These are phyloP conservation scores for Neoboletus subvelutipes DNA, from an alignment of 768 basidiomycete genomes.

Conservation along the genomic window DNA sequence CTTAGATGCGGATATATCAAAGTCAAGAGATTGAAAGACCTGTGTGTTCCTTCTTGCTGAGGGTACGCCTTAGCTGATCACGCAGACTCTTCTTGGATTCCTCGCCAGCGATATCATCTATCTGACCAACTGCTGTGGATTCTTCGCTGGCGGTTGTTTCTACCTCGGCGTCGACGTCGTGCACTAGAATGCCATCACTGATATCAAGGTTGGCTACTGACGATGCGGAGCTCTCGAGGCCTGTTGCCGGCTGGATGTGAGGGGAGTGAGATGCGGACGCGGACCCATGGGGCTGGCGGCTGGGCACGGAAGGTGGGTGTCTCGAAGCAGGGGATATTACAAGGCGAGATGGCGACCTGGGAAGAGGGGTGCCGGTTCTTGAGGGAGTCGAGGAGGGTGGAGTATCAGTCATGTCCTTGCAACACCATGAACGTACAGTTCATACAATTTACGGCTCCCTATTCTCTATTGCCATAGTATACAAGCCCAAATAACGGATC, in stretches of 20 bases:
- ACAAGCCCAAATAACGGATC: slow-evolving; percentile 15
- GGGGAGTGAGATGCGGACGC: slow-evolving; percentile 31
- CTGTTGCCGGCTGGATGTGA: slow-evolving; percentile 32
- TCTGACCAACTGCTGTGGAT: slow-evolving; percentile 44
- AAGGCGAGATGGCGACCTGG: slow-evolving; percentile 52
- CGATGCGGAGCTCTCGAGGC: slow-evolving; percentile 64
- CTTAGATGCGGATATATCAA: slow-evolving; percentile 11
- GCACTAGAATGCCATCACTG: slow-evolving; percentile 67
- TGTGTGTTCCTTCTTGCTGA: slow-evolving; percentile 50
- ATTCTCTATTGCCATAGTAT: slow-evolving; percentile 8
- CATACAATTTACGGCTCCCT: background rate
- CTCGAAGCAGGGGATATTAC: slow-evolving; percentile 50
- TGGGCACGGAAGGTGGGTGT: slow-evolving; percentile 55
- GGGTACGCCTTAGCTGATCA: slow-evolving; percentile 68
- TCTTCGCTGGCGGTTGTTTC: slow-evolving; percentile 57
- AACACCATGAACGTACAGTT: slow-evolving; percentile 3
- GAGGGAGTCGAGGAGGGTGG: slow-evolving; percentile 35
- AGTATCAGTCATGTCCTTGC: slow-evolving; percentile 27
- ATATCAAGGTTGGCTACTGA: slow-evolving; percentile 68
- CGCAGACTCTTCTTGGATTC: slow-evolving; percentile 63
- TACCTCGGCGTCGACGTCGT: slow-evolving; percentile 65
- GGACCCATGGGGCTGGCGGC: slow-evolving; percentile 50
- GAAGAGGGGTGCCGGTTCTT: slow-evolving; percentile 36
- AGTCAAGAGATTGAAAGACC: slow-evolving; percentile 35
- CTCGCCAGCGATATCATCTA: slow-evolving; percentile 48